These are phyloP conservation scores for Aspergillus carlsbadensis DNA, from an alignment of 495 filamentous ascomycete species.

Conservation along the genomic window DNA sequence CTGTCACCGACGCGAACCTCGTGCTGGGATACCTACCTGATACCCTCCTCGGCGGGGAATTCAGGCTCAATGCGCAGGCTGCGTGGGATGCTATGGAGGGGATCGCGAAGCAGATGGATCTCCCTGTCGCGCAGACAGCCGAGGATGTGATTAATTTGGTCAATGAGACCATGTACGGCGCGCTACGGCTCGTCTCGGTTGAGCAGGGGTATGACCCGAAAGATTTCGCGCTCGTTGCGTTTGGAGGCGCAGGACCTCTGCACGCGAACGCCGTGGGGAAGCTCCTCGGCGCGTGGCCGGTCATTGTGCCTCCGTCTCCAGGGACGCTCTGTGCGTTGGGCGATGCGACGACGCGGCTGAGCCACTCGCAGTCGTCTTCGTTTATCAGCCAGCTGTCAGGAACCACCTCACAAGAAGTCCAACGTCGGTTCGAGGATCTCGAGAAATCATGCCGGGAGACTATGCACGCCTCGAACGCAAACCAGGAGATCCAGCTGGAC, in stretches of 20 bases:
- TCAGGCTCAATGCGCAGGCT: conserved; percentile 39
- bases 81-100: conserved; percentile 36
- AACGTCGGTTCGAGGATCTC: conserved; percentile 23
- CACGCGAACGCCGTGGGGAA: conserved; percentile 50
- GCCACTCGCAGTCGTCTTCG: conserved; percentile 42
- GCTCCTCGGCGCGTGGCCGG: conserved; percentile 48
- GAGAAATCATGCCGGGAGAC: conserved; percentile 18
- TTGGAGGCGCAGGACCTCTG: conserved; percentile 51
- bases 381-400: conserved; percentile 39
- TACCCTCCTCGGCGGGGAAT: conserved; percentile 45
- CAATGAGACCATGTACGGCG: conserved; percentile 53
- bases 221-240: conserved; percentile 53
- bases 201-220: conserved; percentile 52
- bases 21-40: conserved; percentile 49
- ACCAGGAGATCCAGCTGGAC: not conserved
- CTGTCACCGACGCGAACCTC: conserved; percentile 51
- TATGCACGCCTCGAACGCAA: conserved; percentile 24
- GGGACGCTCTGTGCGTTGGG: conserved; percentile 51
- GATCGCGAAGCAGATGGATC: conserved; percentile 43
- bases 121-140: conserved; percentile 41
- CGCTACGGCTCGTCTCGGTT: conserved; percentile 48
- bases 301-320: conserved; percentile 51
- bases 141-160: conserved; percentile 49
- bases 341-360: conserved; percentile 48
- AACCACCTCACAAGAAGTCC: conserved; percentile 26